Evolutionary conservation across 2,329 filamentous ascomycete genomes (phyloP), one percentile per base, ranked within the genome.

Genomic region (Colletotrichum zoysiae): DNA sequence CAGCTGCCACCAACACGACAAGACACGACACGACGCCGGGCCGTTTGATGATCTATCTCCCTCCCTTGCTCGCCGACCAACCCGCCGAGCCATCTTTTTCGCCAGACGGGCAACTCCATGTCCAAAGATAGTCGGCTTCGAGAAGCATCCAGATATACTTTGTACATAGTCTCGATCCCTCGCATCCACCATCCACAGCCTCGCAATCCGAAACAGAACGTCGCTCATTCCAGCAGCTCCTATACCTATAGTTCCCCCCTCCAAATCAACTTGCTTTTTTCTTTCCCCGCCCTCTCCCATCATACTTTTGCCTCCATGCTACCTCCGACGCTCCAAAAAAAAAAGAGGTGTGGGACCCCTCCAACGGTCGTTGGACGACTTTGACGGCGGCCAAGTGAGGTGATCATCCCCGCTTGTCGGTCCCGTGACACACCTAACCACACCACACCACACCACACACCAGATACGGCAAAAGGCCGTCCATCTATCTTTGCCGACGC

Each of bases 391-490:
- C 5, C 61, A 50, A 53, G 53, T 64, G 35, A 55, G 50, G 61
- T 55, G 61, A 64, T 64, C 48, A 64, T 55, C 61, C 61, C 55
- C 50, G 35, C 23, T 26, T 42, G 26, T 20, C 6, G 53, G 50
- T 44, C 61, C 50, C 44, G 50, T 55, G 60, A 63, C 48, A 62
- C 60, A 61, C 44, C 42, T n/a, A n/a, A n/a, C n/a, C n/a, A n/a
- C n/a, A 35, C 3, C 26, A 26, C 26, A 26, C 26, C 30, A 40
- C n/a, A 26, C 33, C 56, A 18, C 3, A 33, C 9, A 16, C 51
- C 18, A 16, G 35, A 9, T 12, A 40, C 38, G 11, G 38, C 50
- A 30, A 55, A 55, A 53, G 30, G 14, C 3, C 5, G 8, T 30
- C 30, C 30, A 30, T 30, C 30, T 30, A 30, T 30, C 30, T 30